Evolutionary conservation across 1,284 basidiomycete species (phyloP).

Genomic region (Earliella scabrosa): DNA sequence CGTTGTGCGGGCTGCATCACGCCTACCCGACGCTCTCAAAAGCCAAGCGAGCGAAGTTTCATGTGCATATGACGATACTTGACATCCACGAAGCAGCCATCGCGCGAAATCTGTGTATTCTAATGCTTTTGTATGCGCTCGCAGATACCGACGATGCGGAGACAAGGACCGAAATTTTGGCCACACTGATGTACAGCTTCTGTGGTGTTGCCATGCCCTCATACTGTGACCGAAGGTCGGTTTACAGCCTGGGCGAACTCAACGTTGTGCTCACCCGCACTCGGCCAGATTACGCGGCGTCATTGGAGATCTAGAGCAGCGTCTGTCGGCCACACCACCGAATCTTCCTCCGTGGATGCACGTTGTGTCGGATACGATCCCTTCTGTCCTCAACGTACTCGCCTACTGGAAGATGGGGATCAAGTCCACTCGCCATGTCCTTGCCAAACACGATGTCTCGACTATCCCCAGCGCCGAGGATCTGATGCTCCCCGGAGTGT

Average conservation of each 20-base stretch:
- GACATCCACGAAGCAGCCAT: slow-evolving; percentile 29
- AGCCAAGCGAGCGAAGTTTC: slow-evolving; percentile 9
- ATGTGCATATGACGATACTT: slow-evolving; percentile 27
- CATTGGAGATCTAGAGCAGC: not conserved
- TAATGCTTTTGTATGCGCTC: slow-evolving; percentile 23
- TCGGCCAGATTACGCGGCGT: not conserved
- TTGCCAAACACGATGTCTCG: slow-evolving; percentile 2
- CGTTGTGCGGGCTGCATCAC: slow-evolving; percentile 23
- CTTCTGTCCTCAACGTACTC: not conserved
- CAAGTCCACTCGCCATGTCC: not conserved
- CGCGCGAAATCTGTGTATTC: slow-evolving; percentile 28
- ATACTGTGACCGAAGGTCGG: slow-evolving; percentile 10
- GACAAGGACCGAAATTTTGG: not conserved
- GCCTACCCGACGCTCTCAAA: slow-evolving; percentile 15
- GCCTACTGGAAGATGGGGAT: slow-evolving; percentile 1
- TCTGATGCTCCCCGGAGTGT: not conserved
- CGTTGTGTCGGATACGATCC: slow-evolving; percentile 5
- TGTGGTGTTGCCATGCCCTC: slow-evolving; percentile 9
- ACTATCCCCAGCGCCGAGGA: not conserved
- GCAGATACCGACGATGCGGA: not conserved
- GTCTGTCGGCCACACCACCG: not conserved
- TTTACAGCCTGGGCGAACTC: not conserved
- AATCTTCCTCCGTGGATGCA: slow-evolving; percentile 7
- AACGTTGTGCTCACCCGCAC: too few relatives aligned
- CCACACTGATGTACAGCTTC: slow-evolving; percentile 6